Percentiles rank a stretch among this genome's conserved stretches.
Evolutionary conservation across 495 filamentous ascomycete species (phyloP).

Genomic region (Aspergillus bridgeri): DNA sequence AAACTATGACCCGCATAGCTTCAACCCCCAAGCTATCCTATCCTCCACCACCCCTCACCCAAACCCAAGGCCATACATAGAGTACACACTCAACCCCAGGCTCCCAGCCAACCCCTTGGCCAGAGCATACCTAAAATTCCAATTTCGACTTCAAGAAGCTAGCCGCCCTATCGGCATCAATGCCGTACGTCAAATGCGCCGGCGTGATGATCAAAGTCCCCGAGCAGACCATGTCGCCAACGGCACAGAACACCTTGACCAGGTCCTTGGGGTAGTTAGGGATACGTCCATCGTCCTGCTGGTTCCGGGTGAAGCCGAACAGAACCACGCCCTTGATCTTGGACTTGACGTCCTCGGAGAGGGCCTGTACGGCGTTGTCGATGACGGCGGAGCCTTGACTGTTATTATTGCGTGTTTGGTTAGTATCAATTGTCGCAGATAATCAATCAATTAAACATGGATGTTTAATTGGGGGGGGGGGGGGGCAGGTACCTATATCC

Average conservation of each 20-base stretch:
- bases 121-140: conserved; percentile 9
- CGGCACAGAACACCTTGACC: conserved; percentile 47
- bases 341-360: conserved; percentile 31
- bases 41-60: no score
- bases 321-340: conserved; percentile 50
- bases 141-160: conserved; percentile 17
- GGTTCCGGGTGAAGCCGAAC: conserved; percentile 56
- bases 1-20: no score
- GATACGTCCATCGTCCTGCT: conserved; percentile 44
- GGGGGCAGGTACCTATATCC: conserved; percentile 43
- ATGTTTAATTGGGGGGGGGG: background rate
- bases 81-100: no score
- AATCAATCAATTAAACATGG: no score
- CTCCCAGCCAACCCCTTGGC: no score
- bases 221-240: conserved; percentile 49
- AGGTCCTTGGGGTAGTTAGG: conserved; percentile 43
- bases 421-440: background rate
- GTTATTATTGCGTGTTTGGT: conserved; percentile 9
- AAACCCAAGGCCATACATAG: no score
- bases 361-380: conserved; percentile 42
- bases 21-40: no score
- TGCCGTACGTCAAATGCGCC: conserved; percentile 43
- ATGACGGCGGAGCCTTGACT: conserved; percentile 56
- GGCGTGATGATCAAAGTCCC: conserved; percentile 48
- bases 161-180: conserved; percentile 19